These are phyloP conservation scores for Trichoderma sp. DNA, from an alignment of 2,329 filamentous ascomycete species.

Conservation along the genomic window DNA sequence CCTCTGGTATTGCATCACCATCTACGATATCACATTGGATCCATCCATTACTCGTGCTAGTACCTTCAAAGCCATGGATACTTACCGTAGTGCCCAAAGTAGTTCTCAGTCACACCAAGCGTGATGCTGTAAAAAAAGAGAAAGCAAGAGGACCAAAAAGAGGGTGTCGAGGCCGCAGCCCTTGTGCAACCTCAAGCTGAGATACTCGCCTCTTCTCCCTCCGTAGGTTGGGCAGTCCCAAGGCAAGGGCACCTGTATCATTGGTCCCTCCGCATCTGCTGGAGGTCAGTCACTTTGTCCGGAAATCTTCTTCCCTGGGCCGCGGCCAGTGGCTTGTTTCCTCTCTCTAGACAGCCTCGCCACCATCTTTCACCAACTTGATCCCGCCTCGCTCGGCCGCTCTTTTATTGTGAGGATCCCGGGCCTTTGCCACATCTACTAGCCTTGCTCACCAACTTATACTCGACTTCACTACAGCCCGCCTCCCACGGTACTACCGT, in stretches of 20 bases:
- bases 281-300: neutral
- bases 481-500: neutral
- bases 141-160: neutral
- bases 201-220: slow-evolving; percentile 9
- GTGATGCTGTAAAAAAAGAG: neutral
- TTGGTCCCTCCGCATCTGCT: slow-evolving; percentile 20
- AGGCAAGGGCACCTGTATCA: slow-evolving; percentile 19
- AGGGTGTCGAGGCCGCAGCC: slow-evolving; percentile 12
- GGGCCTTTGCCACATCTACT: neutral
- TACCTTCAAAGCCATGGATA: neutral
- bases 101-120: neutral
- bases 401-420: neutral
- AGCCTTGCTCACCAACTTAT: neutral
- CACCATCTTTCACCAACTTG: neutral
- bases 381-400: neutral
- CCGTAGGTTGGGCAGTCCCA: slow-evolving; percentile 16
- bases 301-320: neutral
- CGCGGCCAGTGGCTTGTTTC: neutral
- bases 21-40: neutral
- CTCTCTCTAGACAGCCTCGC: neutral
- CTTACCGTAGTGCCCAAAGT: neutral
- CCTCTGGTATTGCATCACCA: neutral
- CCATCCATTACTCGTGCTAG: neutral
- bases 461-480: neutral
- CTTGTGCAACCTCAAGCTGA: slow-evolving; percentile 19